Evolutionary conservation across 345 rosid species (phyloP).

Genomic region (Brassica carinata): DNA sequence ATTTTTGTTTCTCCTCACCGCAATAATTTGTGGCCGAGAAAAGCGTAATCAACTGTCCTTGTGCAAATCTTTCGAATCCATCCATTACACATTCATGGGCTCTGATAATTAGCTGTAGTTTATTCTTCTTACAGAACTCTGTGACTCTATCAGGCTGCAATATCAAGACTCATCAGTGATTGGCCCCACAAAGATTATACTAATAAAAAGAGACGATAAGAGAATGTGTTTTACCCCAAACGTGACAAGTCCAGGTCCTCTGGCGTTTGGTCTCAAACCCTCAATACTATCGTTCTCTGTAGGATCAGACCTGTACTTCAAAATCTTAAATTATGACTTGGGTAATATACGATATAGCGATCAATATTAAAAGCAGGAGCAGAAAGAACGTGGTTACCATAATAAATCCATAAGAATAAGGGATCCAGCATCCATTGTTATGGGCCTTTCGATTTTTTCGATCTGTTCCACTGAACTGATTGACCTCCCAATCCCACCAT

Average conservation of each 20-base stretch:
- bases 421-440: slow-evolving; percentile 96
- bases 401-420: slow-evolving; percentile 86
- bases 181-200: background rate
- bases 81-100: slow-evolving; percentile 99
- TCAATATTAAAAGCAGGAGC: background rate
- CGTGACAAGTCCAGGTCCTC: slow-evolving; percentile 99
- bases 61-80: slow-evolving; percentile 99
- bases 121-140: slow-evolving; percentile 96
- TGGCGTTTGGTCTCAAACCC: slow-evolving; percentile 99
- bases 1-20: slow-evolving; percentile 51
- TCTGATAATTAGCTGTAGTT: slow-evolving; percentile 84
- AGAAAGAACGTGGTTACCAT: slow-evolving; percentile 51
- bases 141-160: slow-evolving; percentile 95
- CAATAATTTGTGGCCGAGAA: slow-evolving; percentile 98
- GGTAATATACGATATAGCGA: slow-evolving; percentile 8
- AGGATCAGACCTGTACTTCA: slow-evolving; percentile 87
- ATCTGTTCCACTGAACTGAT: slow-evolving; percentile 91
- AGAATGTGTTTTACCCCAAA: slow-evolving; percentile 73
- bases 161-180: slow-evolving; percentile 31
- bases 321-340: background rate
- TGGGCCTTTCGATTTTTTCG: slow-evolving; percentile 93
- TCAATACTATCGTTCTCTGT: slow-evolving; percentile 95
- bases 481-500: slow-evolving; percentile 97
- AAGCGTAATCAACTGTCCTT: slow-evolving; percentile 94
- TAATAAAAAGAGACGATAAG: background rate